Evolutionary conservation across 2,329 filamentous ascomycete genomes (phyloP).

Genomic region (Scorias spongiosa): DNA sequence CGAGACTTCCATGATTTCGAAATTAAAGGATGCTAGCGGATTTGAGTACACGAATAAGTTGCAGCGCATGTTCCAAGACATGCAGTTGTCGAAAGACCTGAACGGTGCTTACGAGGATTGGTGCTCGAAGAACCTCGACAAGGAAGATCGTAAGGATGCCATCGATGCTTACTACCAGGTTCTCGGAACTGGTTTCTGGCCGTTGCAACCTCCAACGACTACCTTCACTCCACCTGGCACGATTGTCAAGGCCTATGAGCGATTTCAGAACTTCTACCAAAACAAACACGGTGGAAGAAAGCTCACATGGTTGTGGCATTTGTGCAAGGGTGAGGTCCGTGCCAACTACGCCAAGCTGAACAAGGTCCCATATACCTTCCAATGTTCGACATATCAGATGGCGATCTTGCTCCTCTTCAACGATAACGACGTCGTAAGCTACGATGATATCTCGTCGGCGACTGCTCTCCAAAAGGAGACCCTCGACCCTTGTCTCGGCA

Average conservation of each 20-base stretch:
- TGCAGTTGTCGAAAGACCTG: slow-evolving; percentile 96
- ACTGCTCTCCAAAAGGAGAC: slow-evolving; percentile 70
- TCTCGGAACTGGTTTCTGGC: slow-evolving; percentile 95
- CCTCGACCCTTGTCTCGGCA: slow-evolving; percentile 70
- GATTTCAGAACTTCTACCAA: slow-evolving; percentile 83
- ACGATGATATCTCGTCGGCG: slow-evolving; percentile 71
- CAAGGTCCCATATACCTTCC: slow-evolving; percentile 90
- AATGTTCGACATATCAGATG: slow-evolving; percentile 97
- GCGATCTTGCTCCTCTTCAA: slow-evolving; percentile 91
- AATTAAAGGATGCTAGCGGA: slow-evolving; percentile 94
- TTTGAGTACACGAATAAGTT: slow-evolving; percentile 99
- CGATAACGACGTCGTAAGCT: slow-evolving; percentile 68
- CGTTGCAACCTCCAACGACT: slow-evolving; percentile 70
- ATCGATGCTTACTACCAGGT: slow-evolving; percentile 85
- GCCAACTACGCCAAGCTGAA: slow-evolving; percentile 76
- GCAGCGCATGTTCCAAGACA: slow-evolving; percentile 99
- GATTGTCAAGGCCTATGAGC: slow-evolving; percentile 74
- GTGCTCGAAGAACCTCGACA: slow-evolving; percentile 50
- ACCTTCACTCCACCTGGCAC: slow-evolving; percentile 77
- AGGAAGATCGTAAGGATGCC: slow-evolving; percentile 48
- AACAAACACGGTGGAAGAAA: slow-evolving; percentile 95
- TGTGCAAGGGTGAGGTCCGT: slow-evolving; percentile 94
- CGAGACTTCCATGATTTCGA: slow-evolving; percentile 98
- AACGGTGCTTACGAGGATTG: slow-evolving; percentile 77
- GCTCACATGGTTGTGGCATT: slow-evolving; percentile 93